phyloP scores from a whole-genome alignment of 1,139 yeast species.

The Zygoascus meyerae region DNA sequence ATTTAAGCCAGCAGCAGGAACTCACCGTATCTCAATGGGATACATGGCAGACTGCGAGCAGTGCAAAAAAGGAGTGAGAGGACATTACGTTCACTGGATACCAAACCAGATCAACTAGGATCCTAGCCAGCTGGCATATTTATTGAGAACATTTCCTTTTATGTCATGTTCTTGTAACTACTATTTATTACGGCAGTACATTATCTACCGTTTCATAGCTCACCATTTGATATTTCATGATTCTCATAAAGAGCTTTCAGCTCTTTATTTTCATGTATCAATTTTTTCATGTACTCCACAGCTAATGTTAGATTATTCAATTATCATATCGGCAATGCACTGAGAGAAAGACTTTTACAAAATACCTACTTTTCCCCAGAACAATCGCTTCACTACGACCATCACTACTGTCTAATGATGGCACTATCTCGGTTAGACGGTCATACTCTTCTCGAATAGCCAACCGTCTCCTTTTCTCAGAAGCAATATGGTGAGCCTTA shows the following conservation, averaged over 20 bases:
- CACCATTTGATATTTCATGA: background rate
- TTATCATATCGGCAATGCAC: background rate
- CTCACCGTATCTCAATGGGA: slow-evolving; percentile 9
- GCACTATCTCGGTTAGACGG: slow-evolving; percentile 38
- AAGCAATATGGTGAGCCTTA: slow-evolving; percentile 43
- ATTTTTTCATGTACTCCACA: slow-evolving; percentile 4
- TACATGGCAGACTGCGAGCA: slow-evolving; percentile 8
- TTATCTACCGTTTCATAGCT: background rate
- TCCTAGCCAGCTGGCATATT: background rate
- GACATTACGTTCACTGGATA: slow-evolving; percentile 11
- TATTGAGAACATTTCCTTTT: background rate
- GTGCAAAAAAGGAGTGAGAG: slow-evolving; percentile 7
- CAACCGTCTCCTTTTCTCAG: slow-evolving; percentile 44
- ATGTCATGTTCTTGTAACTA: background rate
- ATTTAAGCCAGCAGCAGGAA: slow-evolving; percentile 1
- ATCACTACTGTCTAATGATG: slow-evolving; percentile 35
- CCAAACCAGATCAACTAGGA: background rate
- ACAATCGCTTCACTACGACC: slow-evolving; percentile 40
- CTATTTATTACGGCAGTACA: background rate
- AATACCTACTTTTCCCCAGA: slow-evolving; percentile 31
- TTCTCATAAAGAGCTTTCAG: slow-evolving; percentile 1
- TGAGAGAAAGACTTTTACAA: background rate
- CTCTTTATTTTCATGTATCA: slow-evolving; percentile 8
- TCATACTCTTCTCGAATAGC: slow-evolving; percentile 45
- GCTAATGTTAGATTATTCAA: slow-evolving; percentile 2